Conservation (phyloP, 2,329 filamentous ascomycete genomes). For the Sclerotinia borealis region DNA sequence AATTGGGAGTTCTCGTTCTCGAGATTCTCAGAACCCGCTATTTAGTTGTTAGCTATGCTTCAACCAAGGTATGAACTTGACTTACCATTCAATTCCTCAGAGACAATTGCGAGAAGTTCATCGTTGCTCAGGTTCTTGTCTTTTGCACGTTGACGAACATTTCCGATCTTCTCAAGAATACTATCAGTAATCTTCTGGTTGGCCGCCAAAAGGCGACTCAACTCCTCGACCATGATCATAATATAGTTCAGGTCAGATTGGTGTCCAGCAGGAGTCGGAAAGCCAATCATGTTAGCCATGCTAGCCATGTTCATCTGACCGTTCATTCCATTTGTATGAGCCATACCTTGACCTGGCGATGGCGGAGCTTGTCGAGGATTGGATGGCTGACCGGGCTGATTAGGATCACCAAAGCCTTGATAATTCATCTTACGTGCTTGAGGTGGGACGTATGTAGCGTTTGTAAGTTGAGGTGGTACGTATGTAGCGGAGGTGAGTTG, state of each 20-base stretch:
- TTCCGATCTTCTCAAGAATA: constrained; percentile 57
- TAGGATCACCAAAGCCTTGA: constrained; percentile 18
- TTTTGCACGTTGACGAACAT: constrained; percentile 45
- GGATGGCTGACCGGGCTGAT: constrained; percentile 17
- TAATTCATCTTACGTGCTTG: constrained; percentile 6
- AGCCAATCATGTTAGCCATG: constrained; percentile 31
- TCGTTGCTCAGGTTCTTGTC: constrained; percentile 52
- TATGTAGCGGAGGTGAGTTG: background rate
- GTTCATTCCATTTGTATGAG: constrained; percentile 31
- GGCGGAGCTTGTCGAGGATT: constrained; percentile 30
- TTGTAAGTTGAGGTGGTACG: background rate
- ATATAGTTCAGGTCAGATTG: constrained; percentile 64
- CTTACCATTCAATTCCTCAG: constrained; percentile 52
- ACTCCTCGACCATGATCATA: constrained; percentile 61
- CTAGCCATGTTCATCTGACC: constrained; percentile 38
- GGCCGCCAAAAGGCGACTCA: constrained; percentile 36
- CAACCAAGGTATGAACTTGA: background rate
- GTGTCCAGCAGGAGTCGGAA: constrained; percentile 59
- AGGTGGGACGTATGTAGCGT: too few species aligned
- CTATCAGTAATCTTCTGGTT: constrained; percentile 58
- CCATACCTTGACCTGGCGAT: constrained; percentile 28
- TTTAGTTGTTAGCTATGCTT: constrained; percentile 13
- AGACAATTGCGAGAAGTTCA: constrained; percentile 49
- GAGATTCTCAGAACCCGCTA: constrained; percentile 40
- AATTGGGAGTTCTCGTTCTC: constrained; percentile 56